Evolutionary conservation across 2,329 filamentous ascomycete genomes (phyloP).

Genomic region (Metarhizium sp.): DNA sequence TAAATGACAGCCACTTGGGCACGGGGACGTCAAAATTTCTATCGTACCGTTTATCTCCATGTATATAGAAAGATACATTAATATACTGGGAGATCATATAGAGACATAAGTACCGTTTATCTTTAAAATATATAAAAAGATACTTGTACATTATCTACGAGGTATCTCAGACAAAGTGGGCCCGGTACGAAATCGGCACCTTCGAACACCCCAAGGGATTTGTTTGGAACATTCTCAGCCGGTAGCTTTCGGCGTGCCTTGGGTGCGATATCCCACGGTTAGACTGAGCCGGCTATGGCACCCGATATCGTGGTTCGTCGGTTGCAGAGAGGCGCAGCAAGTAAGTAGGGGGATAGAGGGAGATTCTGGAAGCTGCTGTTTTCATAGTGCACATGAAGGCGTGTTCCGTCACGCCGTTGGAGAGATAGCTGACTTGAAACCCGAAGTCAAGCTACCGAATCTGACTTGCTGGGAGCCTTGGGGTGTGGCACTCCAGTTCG

Average conservation of each 20-base stretch:
- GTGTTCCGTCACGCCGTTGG: background rate
- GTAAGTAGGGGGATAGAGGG: background rate
- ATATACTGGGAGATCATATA: too few species aligned
- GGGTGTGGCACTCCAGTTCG: background rate
- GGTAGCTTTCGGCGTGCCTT: background rate
- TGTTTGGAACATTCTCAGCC: background rate
- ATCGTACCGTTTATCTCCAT: too few species aligned
- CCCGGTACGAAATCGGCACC: too few species aligned
- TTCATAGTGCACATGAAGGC: background rate
- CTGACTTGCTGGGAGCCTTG: slow-evolving; percentile 4
- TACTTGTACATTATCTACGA: too few species aligned
- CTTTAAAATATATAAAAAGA: too few species aligned
- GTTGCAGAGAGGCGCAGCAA: background rate
- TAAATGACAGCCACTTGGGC: background rate
- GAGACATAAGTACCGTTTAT: too few species aligned
- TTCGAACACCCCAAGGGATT: too few species aligned
- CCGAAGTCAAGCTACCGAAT: background rate
- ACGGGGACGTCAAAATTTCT: background rate
- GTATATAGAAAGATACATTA: too few species aligned
- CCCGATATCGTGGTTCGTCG: background rate
- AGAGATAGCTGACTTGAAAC: background rate
- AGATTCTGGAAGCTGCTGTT: background rate
- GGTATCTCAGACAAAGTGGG: too few species aligned
- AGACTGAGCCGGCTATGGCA: background rate
- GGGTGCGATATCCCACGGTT: background rate